Conservation (phyloP, 495 filamentous ascomycete species). For the Aspergillus biplanus region DNA sequence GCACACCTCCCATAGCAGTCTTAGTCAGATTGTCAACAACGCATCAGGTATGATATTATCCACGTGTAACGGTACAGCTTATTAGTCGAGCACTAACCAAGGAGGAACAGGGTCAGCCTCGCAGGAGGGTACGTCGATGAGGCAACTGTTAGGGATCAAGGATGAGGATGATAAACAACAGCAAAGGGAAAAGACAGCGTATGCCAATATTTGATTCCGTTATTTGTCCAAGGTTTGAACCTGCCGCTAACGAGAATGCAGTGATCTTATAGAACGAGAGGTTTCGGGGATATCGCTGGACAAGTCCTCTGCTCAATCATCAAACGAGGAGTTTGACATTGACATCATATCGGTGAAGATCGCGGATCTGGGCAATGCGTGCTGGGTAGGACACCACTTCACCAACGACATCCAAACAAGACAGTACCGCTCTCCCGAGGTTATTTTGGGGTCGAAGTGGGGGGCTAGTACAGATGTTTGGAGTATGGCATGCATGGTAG, state of each 20-base stretch:
- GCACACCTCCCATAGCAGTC: constrained; percentile 74
- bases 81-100: constrained; percentile 9
- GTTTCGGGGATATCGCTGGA: constrained; percentile 94
- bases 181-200: constrained; percentile 93
- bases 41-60: constrained; percentile 57
- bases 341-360: constrained; percentile 98
- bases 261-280: constrained; percentile 87
- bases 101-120: constrained; percentile 17
- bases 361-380: constrained; percentile 96
- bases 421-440: constrained; percentile 96
- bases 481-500: constrained; percentile 99
- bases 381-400: constrained; percentile 98
- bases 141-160: constrained; percentile 63
- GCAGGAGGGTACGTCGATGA: constrained; percentile 55
- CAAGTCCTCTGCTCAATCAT: constrained; percentile 57
- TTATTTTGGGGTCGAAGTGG: constrained; percentile 97
- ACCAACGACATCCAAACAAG: constrained; percentile 99
- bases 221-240: background rate
- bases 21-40: constrained; percentile 83
- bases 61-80: background rate
- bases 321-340: constrained; percentile 53
- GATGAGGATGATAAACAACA: constrained; percentile 73
- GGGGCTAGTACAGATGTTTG: constrained; percentile 98
- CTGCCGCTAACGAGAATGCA: constrained; percentile 34
- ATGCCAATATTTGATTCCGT: constrained; percentile 40